Percentiles rank a stretch among this genome's conserved stretches.
These are phyloP conservation scores for Eustoma russellianum DNA, from an alignment of 257 asterid genomes.

Conservation along the genomic window DNA sequence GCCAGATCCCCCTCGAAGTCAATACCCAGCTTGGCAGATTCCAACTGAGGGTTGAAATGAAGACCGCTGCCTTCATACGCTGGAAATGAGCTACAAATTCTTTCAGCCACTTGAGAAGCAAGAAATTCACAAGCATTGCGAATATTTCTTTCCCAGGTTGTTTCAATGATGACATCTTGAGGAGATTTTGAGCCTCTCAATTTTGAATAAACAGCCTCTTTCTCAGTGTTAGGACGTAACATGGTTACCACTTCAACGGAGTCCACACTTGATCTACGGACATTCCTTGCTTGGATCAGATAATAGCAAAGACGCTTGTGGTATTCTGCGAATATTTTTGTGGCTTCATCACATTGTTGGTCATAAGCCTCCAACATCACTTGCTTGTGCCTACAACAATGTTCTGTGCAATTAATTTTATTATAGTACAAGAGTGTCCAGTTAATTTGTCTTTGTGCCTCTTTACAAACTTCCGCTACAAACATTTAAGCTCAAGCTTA, in stretches of 20 bases:
- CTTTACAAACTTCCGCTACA: no score
- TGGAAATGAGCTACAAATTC: slow-evolving; percentile 70
- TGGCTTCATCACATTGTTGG: slow-evolving; percentile 96
- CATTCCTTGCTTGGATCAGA: slow-evolving; percentile 81
- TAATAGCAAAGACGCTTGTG: slow-evolving; percentile 74
- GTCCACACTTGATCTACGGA: slow-evolving; percentile 51
- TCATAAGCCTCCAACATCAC: slow-evolving; percentile 92
- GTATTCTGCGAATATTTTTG: slow-evolving; percentile 87
- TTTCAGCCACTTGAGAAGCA: slow-evolving; percentile 61
- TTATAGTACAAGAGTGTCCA: no score
- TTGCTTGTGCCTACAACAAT: slow-evolving; percentile 73
- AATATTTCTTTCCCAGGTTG: slow-evolving; percentile 73
- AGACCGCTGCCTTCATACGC: slow-evolving; percentile 90
- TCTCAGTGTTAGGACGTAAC: slow-evolving; percentile 53
- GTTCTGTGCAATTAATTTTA: not conserved
- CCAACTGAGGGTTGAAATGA: slow-evolving; percentile 63
- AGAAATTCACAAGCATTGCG: slow-evolving; percentile 86
- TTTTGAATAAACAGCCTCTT: slow-evolving; percentile 30
- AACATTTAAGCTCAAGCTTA: no score
- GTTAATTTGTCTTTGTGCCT: no score
- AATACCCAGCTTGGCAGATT: slow-evolving; percentile 69
- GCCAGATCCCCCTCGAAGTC: slow-evolving; percentile 65
- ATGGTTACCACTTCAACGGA: slow-evolving; percentile 64
- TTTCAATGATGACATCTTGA: slow-evolving; percentile 78
- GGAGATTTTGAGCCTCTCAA: slow-evolving; percentile 49